Evolutionary conservation across 2,329 filamentous ascomycete species (phyloP).

Genomic region (Phialocephala subalpina): DNA sequence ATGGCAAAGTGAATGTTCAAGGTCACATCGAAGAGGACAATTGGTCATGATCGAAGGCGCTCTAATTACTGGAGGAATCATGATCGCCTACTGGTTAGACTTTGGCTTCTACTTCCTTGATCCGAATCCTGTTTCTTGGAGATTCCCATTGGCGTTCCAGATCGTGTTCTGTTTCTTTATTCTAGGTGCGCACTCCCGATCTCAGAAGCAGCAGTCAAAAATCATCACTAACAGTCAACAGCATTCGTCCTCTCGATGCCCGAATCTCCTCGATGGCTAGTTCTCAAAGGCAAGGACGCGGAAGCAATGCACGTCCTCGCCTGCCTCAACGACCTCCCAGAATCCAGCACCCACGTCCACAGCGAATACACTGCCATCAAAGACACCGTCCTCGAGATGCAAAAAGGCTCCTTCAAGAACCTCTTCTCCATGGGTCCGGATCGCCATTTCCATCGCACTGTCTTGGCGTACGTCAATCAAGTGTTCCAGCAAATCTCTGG

Average conservation of each 20-base stretch:
- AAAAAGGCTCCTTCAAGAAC: background rate
- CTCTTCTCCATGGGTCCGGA: background rate
- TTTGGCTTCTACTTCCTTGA: constrained; percentile 4
- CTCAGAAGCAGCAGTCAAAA: background rate
- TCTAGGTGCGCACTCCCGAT: background rate
- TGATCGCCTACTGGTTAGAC: background rate
- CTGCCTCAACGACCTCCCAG: background rate
- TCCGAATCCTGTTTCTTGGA: background rate
- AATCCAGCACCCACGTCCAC: background rate
- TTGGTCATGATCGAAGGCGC: constrained; percentile 5
- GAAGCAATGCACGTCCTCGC: background rate
- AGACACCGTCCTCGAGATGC: background rate
- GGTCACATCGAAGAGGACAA: background rate
- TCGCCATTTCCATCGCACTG: background rate
- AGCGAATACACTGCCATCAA: background rate
- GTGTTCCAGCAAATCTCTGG: constrained; percentile 9
- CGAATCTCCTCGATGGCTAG: background rate
- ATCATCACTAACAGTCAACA: background rate
- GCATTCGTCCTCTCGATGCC: background rate
- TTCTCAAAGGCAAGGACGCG: background rate
- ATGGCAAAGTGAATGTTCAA: constrained; percentile 2
- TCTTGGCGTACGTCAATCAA: constrained; percentile 1
- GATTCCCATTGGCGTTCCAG: constrained; percentile 3
- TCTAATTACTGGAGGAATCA: background rate
- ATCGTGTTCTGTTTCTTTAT: constrained; percentile 1